A percentile compares a stretch with the other conserved stretches of the same genome.
Evolutionary conservation across 805 yeast genomes (phyloP).

Genomic region (Candida coleopterorum): DNA sequence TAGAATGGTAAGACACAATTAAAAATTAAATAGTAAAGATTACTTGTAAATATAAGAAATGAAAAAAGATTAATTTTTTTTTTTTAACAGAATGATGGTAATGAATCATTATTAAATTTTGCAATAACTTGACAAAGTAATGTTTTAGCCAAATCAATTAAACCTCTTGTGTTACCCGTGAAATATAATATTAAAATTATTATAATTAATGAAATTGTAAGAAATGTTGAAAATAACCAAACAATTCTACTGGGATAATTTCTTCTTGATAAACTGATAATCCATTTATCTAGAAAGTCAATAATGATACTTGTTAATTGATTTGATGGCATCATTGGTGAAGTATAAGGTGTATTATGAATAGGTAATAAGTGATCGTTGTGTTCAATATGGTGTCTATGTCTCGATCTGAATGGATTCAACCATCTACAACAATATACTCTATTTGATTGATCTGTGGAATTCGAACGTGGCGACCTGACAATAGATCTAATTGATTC

Average conservation of each 20-base stretch:
- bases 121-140: slow-evolving; percentile 10
- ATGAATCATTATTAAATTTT: slow-evolving; percentile 1
- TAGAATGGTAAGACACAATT: slow-evolving; percentile 3
- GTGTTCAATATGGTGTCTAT: neutral
- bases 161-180: slow-evolving; percentile 13
- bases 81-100: slow-evolving; percentile 8
- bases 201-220: slow-evolving; percentile 6
- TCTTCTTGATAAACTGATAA: slow-evolving; percentile 4
- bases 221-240: slow-evolving; percentile 6
- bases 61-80: too few species aligned
- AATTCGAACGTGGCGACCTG: slow-evolving; percentile 1
- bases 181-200: slow-evolving; percentile 9
- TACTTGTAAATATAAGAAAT: slow-evolving; percentile 10
- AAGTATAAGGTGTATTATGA: neutral
- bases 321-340: neutral
- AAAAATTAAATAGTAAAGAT: neutral
- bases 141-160: slow-evolving; percentile 6
- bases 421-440: neutral
- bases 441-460: neutral
- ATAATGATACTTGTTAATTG: neutral
- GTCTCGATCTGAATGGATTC: neutral
- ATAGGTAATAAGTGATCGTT: slow-evolving; percentile 3
- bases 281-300: slow-evolving; percentile 7
- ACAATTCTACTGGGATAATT: slow-evolving; percentile 4
- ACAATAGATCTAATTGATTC: slow-evolving; percentile 5